Percentiles rank a stretch among this genome's conserved stretches.
Conservation (phyloP, 169 alveolate species). For the Babesia bigemina region DNA sequence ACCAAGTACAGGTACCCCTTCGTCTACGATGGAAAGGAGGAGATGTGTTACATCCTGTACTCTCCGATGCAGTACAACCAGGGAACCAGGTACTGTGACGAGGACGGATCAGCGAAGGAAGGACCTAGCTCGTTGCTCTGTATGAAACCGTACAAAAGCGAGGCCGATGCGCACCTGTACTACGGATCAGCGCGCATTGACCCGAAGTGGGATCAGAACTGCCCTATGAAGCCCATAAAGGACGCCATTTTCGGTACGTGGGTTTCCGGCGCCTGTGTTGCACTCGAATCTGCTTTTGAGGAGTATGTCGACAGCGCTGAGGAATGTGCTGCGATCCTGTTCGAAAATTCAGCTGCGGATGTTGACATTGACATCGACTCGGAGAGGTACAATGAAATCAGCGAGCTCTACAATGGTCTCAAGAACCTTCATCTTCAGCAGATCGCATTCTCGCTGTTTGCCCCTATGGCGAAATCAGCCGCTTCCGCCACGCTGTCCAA, state of each 20-base stretch:
- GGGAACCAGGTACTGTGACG: conserved; percentile 77
- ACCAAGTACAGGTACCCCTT: conserved; percentile 77
- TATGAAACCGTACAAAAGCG: conserved; percentile 73
- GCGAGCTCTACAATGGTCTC: conserved; percentile 38
- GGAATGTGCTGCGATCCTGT: conserved; percentile 70
- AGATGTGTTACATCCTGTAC: conserved; percentile 71
- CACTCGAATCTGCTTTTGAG: conserved; percentile 49
- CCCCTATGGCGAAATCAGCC: conserved; percentile 55
- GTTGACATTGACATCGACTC: conserved; percentile 56
- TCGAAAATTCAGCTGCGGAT: conserved; percentile 75
- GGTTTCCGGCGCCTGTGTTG: conserved; percentile 61
- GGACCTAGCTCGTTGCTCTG: conserved; percentile 69
- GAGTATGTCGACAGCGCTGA: conserved; percentile 36
- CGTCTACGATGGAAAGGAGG: conserved; percentile 63
- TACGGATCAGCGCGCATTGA: conserved; percentile 67
- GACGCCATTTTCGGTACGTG: conserved; percentile 77
- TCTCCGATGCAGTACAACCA: conserved; percentile 76
- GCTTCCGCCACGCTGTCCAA: conserved; percentile 58
- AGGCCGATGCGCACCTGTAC: conserved; percentile 41
- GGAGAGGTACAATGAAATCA: conserved; percentile 18
- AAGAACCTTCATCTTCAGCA: conserved; percentile 13
- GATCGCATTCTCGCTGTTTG: conserved; percentile 8
- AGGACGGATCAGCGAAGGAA: conserved; percentile 48
- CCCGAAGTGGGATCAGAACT: conserved; percentile 69
- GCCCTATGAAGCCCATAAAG: conserved; percentile 73